Base-by-base conservation (phyloP, 805 yeast species). In the Cyberlindnera maclurae region DNA sequence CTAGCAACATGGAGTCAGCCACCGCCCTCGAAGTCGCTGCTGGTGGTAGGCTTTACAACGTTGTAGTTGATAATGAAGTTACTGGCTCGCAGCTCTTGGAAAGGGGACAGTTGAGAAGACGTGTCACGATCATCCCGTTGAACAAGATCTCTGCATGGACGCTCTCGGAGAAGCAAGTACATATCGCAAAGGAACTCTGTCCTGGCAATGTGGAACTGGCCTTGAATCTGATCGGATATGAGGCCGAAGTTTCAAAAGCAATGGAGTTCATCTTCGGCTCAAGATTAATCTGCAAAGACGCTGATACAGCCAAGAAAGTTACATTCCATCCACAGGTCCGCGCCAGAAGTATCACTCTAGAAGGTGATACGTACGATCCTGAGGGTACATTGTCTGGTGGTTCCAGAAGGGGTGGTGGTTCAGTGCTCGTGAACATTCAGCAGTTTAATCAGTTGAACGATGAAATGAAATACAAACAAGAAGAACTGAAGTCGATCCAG, bases 381-480 rank as follows among this genome's bases (percentile, higher is more conserved):
- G 87, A 82, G 48, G 99, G 99, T 12, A 85, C 95, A 7, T 66
- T 93, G 20, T 84, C 96, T 1, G 99, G 99, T 34, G 97, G 97
- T n/a, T 79, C 94, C 15, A 71, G 90, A 49, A 77, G 70, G 45
- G 66, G 67, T 35, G 64, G 74, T 12, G 69, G 75, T 2, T 73
- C 87, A 0, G 59, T 82, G 3, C 65, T 89, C 40, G 57, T 75
- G 10, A 75, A 74, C 32, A 75, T 88, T 57, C 90, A 82, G 51
- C 73, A 73, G 41, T 80, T 71, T 48, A 82, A 83, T 50, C 58
- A 52, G 12, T 52, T 73, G 11, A 62, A 64, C 17, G 50, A 52
- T 9, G 62, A 65, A 40, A 55, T 76, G 11, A 58, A 60, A 13
- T 53, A 46, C 3, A 51, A 77, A 29, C 73, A 73, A 47, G 41